phyloP scores from a whole-genome alignment of 2,329 filamentous ascomycete species.

The Cryphonectria carpinicola region DNA sequence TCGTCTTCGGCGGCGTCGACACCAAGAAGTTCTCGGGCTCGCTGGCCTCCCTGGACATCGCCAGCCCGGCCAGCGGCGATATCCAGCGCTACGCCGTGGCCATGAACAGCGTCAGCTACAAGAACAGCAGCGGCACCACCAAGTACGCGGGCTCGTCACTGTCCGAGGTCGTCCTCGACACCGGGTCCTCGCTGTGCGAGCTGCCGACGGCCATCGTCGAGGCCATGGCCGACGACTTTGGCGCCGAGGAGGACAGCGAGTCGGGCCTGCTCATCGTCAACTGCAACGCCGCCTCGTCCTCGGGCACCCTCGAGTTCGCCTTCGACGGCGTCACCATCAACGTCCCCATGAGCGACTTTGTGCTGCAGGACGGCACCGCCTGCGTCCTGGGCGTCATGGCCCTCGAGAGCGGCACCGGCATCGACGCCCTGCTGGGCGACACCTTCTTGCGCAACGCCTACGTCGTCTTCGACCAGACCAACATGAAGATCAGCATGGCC shows the following conservation, averaged over 20 bases:
- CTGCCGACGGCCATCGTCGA: slow-evolving; percentile 61
- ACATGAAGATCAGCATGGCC: slow-evolving; percentile 37
- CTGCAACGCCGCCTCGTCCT: slow-evolving; percentile 37
- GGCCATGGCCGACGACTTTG: slow-evolving; percentile 48
- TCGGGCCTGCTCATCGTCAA: slow-evolving; percentile 49
- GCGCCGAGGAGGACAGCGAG: slow-evolving; percentile 47
- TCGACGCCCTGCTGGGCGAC: slow-evolving; percentile 37
- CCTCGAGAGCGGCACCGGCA: slow-evolving; percentile 30
- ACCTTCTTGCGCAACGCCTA: slow-evolving; percentile 40
- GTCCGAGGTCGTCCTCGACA: slow-evolving; percentile 60
- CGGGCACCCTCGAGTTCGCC: slow-evolving; percentile 43
- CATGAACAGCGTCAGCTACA: slow-evolving; percentile 43
- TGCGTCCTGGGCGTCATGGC: slow-evolving; percentile 34
- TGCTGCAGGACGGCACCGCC: slow-evolving; percentile 32
- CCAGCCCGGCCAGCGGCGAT: slow-evolving; percentile 36
- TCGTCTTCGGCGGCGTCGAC: slow-evolving; percentile 52
- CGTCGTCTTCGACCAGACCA: slow-evolving; percentile 40
- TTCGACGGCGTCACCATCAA: slow-evolving; percentile 44
- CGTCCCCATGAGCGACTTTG: slow-evolving; percentile 45
- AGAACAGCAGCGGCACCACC: slow-evolving; percentile 34
- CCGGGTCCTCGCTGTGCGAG: slow-evolving; percentile 69
- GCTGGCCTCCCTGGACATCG: slow-evolving; percentile 37
- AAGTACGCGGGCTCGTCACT: slow-evolving; percentile 40
- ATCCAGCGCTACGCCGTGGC: slow-evolving; percentile 47
- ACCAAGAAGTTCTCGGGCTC: slow-evolving; percentile 49